Evolutionary conservation across 441 rosid genomes (phyloP).

Genomic region (Gossypium schwendimanii): DNA sequence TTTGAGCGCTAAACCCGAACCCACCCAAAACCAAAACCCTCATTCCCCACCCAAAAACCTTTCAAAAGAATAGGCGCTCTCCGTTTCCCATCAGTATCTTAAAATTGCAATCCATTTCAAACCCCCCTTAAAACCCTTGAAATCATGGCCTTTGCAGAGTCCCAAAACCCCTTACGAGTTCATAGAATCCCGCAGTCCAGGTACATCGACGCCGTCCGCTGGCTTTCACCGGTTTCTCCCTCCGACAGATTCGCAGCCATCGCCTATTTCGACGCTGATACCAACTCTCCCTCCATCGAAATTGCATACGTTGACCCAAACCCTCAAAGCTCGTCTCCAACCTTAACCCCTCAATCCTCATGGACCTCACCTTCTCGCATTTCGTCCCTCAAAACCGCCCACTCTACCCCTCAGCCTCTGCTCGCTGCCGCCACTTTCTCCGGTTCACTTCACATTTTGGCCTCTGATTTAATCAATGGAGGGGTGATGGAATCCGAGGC

Average conservation of each 20-base stretch:
- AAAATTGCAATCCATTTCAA: neutral
- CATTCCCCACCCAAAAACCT: neutral
- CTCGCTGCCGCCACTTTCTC: conserved; percentile 47
- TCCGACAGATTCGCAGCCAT: conserved; percentile 45
- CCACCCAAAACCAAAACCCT: neutral
- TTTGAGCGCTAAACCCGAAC: neutral
- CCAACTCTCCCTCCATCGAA: conserved; percentile 45
- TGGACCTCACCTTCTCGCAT: conserved; percentile 62
- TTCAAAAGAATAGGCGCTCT: neutral
- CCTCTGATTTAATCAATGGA: conserved; percentile 26
- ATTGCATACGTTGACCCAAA: conserved; percentile 37
- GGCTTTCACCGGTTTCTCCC: conserved; percentile 73
- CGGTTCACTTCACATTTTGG: conserved; percentile 59
- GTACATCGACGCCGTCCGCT: conserved; percentile 63
- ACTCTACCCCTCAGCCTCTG: conserved; percentile 32
- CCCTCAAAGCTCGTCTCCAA: conserved; percentile 16
- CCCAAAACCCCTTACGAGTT: conserved; percentile 35
- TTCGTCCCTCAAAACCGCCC: conserved; percentile 47
- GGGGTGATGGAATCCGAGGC: conserved; percentile 29
- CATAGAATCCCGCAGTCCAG: conserved; percentile 48
- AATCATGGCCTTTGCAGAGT: conserved; percentile 42
- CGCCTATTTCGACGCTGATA: conserved; percentile 48
- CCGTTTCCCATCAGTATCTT: neutral
- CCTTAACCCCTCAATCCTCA: conserved; percentile 29
- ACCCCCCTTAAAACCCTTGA: conserved; percentile 20